These are phyloP conservation scores for Saccharomycopsis sp. DNA, from an alignment of 805 yeast species.

Conservation along the genomic window DNA sequence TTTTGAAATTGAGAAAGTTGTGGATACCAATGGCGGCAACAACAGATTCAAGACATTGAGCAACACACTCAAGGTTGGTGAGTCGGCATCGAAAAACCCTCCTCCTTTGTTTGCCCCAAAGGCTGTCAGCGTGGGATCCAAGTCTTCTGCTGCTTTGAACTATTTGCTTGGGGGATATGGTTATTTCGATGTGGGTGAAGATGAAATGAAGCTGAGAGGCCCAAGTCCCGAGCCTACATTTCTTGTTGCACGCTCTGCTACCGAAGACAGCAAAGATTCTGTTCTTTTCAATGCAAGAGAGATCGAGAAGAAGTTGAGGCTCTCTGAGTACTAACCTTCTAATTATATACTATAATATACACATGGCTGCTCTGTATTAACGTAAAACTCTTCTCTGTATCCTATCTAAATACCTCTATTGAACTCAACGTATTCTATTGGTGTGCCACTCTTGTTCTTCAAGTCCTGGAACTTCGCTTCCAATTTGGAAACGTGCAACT, in stretches of 20 bases:
- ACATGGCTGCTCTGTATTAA: too few species aligned
- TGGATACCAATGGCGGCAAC: not conserved
- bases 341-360: too few species aligned
- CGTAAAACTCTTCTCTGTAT: too few species aligned
- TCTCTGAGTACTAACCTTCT: conserved; percentile 12
- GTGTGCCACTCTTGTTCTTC: conserved; percentile 52
- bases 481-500: conserved; percentile 45
- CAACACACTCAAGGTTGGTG: not conserved
- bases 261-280: not conserved
- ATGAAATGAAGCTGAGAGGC: conserved; percentile 48
- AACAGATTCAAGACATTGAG: not conserved
- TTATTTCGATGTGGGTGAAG: conserved; percentile 64
- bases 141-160: conserved; percentile 29
- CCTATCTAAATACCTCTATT: conserved; percentile 95
- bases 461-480: conserved; percentile 57
- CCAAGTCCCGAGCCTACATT: conserved; percentile 14
- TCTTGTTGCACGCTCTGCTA: not conserved
- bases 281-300: conserved; percentile 1
- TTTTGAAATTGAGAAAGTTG: not conserved
- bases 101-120: conserved; percentile 20
- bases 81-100: too few species aligned
- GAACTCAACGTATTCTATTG: conserved; percentile 59
- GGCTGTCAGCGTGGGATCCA: too few species aligned
- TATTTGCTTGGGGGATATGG: conserved; percentile 75
- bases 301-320: conserved; percentile 11